These are phyloP conservation scores for Gymnopilus junonius DNA, from an alignment of 768 basidiomycete genomes.

Conservation along the genomic window DNA sequence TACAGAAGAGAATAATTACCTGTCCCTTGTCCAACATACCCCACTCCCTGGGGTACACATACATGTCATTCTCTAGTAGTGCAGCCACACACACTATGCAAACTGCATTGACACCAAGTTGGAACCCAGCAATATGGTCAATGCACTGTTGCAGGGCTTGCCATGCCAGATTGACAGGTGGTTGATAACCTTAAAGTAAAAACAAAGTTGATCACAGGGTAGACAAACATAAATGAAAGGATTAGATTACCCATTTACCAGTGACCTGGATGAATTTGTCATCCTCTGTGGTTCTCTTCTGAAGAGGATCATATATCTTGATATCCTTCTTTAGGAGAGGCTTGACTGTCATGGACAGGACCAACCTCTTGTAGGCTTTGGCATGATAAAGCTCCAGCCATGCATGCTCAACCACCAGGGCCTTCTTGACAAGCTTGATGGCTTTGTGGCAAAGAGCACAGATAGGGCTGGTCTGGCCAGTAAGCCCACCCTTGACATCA, in stretches of 20 bases:
- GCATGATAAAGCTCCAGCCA: slow-evolving; percentile 5
- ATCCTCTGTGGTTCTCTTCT: not conserved
- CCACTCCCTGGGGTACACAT: not conserved
- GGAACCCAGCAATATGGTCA: not conserved
- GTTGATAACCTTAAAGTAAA: not conserved
- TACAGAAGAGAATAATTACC: not conserved
- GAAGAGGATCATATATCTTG: not conserved
- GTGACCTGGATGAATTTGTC: not conserved
- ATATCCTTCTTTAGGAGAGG: not conserved
- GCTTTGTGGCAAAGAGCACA: not conserved
- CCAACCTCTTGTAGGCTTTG: not conserved
- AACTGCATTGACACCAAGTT: not conserved
- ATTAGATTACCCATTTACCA: slow-evolving; percentile 12
- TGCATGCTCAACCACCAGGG: not conserved
- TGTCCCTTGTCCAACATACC: not conserved
- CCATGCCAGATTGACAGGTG: not conserved
- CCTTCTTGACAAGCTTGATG: not conserved
- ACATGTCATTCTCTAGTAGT: not conserved
- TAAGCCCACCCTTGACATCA: not conserved
- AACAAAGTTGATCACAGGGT: not conserved
- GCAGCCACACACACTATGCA: not conserved
- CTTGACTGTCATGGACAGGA: not conserved
- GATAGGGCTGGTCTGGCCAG: not conserved
- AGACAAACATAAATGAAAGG: not conserved
- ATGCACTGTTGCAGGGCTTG: not conserved